Percentiles rank a stretch among this genome's conserved stretches.
These are phyloP conservation scores for Dichomitus squalens DNA, from an alignment of 1,284 basidiomycete genomes.

Conservation along the genomic window DNA sequence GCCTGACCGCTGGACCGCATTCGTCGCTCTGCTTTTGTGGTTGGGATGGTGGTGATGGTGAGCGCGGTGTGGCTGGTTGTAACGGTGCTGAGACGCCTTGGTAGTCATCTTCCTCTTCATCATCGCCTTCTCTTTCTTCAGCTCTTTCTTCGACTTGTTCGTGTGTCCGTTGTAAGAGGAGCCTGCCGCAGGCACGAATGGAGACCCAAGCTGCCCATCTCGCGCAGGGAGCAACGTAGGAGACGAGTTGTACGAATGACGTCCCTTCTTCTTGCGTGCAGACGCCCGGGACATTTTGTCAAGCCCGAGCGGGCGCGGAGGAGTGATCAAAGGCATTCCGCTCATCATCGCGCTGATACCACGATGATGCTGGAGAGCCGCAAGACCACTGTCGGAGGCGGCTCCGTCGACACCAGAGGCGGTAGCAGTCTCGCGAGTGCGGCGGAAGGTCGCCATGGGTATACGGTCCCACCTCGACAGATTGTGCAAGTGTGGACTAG, in stretches of 20 bases:
- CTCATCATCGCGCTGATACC: constrained; percentile 34
- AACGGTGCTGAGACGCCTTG: constrained; percentile 43
- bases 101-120: constrained; percentile 56
- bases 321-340: constrained; percentile 39
- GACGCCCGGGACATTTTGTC: constrained; percentile 29
- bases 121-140: constrained; percentile 60
- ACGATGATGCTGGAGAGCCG: constrained; percentile 26
- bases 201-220: constrained; percentile 46
- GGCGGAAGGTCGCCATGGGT: constrained; percentile 72
- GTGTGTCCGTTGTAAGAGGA: constrained; percentile 10
- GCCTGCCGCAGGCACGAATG: constrained; percentile 18
- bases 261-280: constrained; percentile 24
- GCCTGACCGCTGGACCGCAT: constrained; percentile 60
- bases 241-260: constrained; percentile 42
- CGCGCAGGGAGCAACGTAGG: constrained; percentile 56
- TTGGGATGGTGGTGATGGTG: constrained; percentile 69
- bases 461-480: constrained; percentile 75
- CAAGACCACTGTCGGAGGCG: constrained; percentile 38
- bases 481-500: constrained; percentile 32
- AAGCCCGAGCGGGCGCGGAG: constrained; percentile 24
- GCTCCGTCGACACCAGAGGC: constrained; percentile 36
- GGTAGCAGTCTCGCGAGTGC: constrained; percentile 52
- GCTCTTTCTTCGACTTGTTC: constrained; percentile 41
- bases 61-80: constrained; percentile 43
- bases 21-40: constrained; percentile 59